phyloP scores from a whole-genome alignment of 106 monocot genomes.

The Dendrobium huoshanense region DNA sequence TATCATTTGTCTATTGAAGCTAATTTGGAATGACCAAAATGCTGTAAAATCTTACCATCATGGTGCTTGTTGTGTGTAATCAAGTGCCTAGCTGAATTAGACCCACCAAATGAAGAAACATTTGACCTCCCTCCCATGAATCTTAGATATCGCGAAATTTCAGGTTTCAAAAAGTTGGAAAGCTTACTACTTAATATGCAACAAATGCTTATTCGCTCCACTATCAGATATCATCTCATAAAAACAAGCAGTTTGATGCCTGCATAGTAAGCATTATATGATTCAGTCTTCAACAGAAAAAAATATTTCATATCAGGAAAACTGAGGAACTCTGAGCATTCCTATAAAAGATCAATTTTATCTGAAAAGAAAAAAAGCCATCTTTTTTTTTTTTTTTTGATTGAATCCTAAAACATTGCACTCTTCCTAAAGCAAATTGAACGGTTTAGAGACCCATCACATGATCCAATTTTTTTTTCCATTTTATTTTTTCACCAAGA shows the following conservation, averaged over 20 bases:
- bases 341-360: not conserved
- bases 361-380: no score
- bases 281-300: not conserved
- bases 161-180: not conserved
- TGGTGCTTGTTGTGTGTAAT: slow-evolving; percentile 1
- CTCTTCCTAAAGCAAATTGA: no score
- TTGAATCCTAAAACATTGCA: no score
- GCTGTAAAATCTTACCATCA: slow-evolving; percentile 8
- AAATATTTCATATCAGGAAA: not conserved
- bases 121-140: slow-evolving; percentile 8
- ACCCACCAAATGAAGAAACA: not conserved
- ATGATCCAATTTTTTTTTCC: not conserved
- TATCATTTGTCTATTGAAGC: not conserved
- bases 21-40: not conserved
- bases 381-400: no score
- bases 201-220: not conserved
- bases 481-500: not conserved
- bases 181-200: not conserved
- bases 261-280: not conserved
- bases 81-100: slow-evolving; percentile 3
- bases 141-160: not conserved
- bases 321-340: not conserved
- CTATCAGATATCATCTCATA: not conserved
- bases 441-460: no score
- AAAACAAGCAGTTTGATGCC: not conserved